Conservation (phyloP, 306 rosid species). For the Herpetospermum pedunculosum region DNA sequence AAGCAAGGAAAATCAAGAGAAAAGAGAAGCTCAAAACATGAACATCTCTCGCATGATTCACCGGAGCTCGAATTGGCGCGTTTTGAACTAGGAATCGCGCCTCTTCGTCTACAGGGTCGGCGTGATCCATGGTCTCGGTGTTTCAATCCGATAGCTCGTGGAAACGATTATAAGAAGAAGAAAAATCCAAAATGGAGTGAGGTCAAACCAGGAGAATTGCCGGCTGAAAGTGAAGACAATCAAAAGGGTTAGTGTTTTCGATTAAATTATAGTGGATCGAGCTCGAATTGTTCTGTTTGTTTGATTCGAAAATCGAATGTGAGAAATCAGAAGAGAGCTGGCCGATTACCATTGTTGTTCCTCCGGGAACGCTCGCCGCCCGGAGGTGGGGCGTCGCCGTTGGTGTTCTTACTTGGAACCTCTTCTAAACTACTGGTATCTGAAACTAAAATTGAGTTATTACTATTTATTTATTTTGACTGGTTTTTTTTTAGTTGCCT, state of each 20-base stretch:
- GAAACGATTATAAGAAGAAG: neutral
- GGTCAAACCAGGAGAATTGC: conserved; percentile 15
- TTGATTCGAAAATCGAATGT: neutral
- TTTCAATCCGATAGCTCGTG: conserved; percentile 6
- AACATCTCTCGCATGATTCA: conserved; percentile 43
- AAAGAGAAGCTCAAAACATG: conserved; percentile 59
- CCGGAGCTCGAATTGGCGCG: conserved; percentile 8
- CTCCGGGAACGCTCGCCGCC: neutral
- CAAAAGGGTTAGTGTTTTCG: neutral
- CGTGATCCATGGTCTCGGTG: conserved; percentile 29
- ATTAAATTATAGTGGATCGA: neutral
- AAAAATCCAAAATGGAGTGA: neutral
- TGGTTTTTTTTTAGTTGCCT: too few species aligned
- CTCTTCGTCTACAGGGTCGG: conserved; percentile 36
- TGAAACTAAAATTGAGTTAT: neutral
- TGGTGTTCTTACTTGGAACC: neutral
- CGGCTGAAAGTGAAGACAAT: conserved; percentile 39
- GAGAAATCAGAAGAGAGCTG: neutral
- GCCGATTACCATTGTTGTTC: neutral
- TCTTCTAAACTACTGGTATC: neutral
- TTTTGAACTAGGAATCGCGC: conserved; percentile 30
- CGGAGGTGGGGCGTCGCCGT: neutral
- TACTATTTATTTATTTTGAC: too few species aligned
- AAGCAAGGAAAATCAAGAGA: conserved; percentile 65
- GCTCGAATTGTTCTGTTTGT: neutral